Conservation (phyloP, 2,329 filamentous ascomycete species). For the Ilyonectria destructans region DNA sequence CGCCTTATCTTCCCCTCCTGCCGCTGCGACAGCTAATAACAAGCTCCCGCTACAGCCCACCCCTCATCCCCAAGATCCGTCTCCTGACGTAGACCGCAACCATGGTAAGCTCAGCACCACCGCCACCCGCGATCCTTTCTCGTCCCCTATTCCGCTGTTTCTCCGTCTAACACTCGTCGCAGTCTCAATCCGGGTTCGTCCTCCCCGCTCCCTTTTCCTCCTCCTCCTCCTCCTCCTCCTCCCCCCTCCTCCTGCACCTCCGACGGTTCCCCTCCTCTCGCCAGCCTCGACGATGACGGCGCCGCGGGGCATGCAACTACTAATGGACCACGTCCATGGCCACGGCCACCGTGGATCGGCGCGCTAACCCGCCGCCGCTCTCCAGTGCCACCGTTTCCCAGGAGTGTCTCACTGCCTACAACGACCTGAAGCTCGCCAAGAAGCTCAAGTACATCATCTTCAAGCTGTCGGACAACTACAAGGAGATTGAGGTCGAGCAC, state of each 20-base stretch:
- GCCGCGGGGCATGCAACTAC: slow-evolving; percentile 43
- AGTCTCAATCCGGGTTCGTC: slow-evolving; percentile 79
- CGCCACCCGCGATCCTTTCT: slow-evolving; percentile 20
- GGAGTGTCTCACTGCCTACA: slow-evolving; percentile 82
- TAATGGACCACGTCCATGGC: slow-evolving; percentile 16
- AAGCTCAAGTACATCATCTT: slow-evolving; percentile 90
- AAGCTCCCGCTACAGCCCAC: slow-evolving; percentile 46
- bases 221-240: slow-evolving; percentile 36
- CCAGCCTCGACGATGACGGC: slow-evolving; percentile 38
- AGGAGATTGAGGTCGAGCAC: slow-evolving; percentile 86
- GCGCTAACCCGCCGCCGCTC: slow-evolving; percentile 45
- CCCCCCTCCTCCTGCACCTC: slow-evolving; percentile 29
- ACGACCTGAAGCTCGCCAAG: slow-evolving; percentile 88
- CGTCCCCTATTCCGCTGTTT: slow-evolving; percentile 12
- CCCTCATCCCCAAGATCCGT: slow-evolving; percentile 48
- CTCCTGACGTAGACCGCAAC: slow-evolving; percentile 55
- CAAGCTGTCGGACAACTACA: slow-evolving; percentile 89
- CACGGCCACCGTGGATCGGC: slow-evolving; percentile 31
- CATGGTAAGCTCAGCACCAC: slow-evolving; percentile 57
- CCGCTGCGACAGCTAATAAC: slow-evolving; percentile 46
- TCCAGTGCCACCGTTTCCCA: slow-evolving; percentile 79
- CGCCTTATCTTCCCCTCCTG: slow-evolving; percentile 12
- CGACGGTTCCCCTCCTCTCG: slow-evolving; percentile 27
- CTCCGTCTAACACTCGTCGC: slow-evolving; percentile 37
- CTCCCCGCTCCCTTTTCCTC: slow-evolving; percentile 60